Base-by-base conservation (phyloP, 2,329 filamentous ascomycete genomes). In the Chaetomium sp. region DNA sequence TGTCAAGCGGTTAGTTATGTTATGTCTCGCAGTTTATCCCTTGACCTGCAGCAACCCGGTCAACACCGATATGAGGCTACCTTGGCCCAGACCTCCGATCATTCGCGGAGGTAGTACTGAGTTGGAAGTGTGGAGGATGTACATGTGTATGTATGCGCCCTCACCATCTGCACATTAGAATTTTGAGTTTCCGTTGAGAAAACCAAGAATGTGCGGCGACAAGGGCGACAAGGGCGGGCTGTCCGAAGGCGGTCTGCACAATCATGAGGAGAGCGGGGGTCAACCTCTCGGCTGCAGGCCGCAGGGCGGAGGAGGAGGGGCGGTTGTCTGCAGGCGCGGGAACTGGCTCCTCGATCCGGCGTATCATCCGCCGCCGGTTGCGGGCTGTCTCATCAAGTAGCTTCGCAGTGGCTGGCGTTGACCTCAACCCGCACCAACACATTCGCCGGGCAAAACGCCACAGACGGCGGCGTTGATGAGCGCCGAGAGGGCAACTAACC, bases 281-380 rank as follows among this genome's bases (percentile, higher is more conserved):
- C 35, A 49, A 19, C 27, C 29, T 65, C 58, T 64, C 60, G 67
- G 65, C 65, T 67, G 67, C 67, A 67, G 57, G 67, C 42, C 45
- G 59, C 67, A 55, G n/a, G 49, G 50, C 38, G 47, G 49, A 54
- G 38, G 47, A 31, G 33, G 51, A 33, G 38, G 42, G 58, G 63
- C 53, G 65, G 62, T 51, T 57, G 53, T 57, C 57, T 66, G 65
- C 60, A 65, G 49, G 63, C 53, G 65, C 65, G 65, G 65, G 57
- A 65, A 57, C 31, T 61, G 60, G 53, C 38, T 58, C 9, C 59
- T 62, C 60, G 65, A 63, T 65, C 63, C 27, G 56, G 51, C 60
- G 60, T 58, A 25, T 59, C 63, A 61, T 57, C 62, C 53, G 56
- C 50, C 25, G 19, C 19, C 53, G 6, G 38, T 59, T 45, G 62